A percentile compares a stretch with the other conserved stretches of the same genome.
Conservation (phyloP, 73 alveolate species). For the Uronychia binucleata region DNA sequence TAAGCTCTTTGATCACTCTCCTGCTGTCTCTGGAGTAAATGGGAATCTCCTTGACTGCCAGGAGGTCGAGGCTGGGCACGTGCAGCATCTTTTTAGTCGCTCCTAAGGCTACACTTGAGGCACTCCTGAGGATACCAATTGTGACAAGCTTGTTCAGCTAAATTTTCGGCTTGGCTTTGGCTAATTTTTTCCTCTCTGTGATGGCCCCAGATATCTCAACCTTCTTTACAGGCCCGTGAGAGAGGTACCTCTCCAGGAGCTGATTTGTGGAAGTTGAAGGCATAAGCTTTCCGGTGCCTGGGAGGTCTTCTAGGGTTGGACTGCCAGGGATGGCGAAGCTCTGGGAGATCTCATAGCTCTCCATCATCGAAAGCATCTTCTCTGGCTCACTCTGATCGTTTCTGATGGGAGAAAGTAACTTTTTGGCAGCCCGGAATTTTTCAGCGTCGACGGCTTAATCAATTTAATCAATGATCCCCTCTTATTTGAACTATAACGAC, state of each 20-base stretch:
- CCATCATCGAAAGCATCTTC: neutral
- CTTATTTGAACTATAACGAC: neutral
- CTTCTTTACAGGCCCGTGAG: neutral
- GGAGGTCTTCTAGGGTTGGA: neutral
- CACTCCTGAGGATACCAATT: neutral
- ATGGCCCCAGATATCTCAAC: neutral
- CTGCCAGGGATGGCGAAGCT: neutral
- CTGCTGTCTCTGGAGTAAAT: conserved; percentile 34
- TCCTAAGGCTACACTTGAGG: conserved; percentile 12
- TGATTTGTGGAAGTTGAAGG: neutral
- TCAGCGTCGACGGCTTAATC: neutral
- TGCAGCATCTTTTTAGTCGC: conserved; percentile 62
- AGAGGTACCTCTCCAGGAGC: neutral
- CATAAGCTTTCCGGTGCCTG: neutral
- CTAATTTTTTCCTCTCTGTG: neutral
- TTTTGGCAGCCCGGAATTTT: neutral
- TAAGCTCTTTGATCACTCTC: conserved; percentile 18
- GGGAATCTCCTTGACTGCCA: conserved; percentile 59
- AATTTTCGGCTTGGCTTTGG: neutral
- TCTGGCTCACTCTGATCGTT: neutral
- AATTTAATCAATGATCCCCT: neutral
- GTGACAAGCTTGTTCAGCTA: neutral
- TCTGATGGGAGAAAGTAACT: neutral
- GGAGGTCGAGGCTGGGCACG: conserved; percentile 52
- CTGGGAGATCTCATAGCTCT: neutral